Base-by-base conservation (phyloP, 1,284 basidiomycete species). In the Wolfiporia cocos region DNA sequence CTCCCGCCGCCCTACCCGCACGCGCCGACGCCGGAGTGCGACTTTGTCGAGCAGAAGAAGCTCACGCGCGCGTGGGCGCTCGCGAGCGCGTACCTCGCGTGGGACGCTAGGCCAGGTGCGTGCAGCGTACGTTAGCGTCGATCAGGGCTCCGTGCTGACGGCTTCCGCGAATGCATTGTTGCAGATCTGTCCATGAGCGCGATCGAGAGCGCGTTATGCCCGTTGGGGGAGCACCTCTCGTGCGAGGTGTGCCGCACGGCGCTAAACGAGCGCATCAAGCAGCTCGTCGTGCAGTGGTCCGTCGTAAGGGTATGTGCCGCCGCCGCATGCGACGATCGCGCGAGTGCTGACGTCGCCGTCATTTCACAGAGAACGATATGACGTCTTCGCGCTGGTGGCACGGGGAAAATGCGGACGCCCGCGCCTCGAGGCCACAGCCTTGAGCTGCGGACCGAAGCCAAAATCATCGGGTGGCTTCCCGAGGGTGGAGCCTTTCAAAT, bases 241-340 rank as follows among this genome's bases (percentile, higher is more conserved):
- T 67, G 65, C 42, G 49, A 79, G 19, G 66, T 76, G 21, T 89
- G 86, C 58, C 74, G 74, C 49, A 56, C 64, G 40, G 64, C 73
- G 2, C 69, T 89, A 17, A 64, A 70, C 39, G 78, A 83, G 31
- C 74, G 86, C 22, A 74, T 88, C 39, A 80, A 78, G 59, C 73
- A 73, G 44, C 67, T 89, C 32, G 65, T 86, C 33, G 62, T 80
- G 17, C 82, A 87, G 54, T 89, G 86, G 86, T 81, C 86, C 6
- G 67, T 79, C 28, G 81, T 89, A 34, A 88, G 85, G 68, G 85
- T 84, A 21, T 18, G 52, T 32, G 15, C 15, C 37, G 5, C 14
- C 4, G 18, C 17, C 30, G 10, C 20, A 28, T 30, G 37, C 21
- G n/a, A n/a, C n/a, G n/a, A n/a, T n/a, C n/a, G n/a, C 31, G 37